Conservation (phyloP, 2,329 filamentous ascomycete genomes). For the Hypoxylon sp. region DNA sequence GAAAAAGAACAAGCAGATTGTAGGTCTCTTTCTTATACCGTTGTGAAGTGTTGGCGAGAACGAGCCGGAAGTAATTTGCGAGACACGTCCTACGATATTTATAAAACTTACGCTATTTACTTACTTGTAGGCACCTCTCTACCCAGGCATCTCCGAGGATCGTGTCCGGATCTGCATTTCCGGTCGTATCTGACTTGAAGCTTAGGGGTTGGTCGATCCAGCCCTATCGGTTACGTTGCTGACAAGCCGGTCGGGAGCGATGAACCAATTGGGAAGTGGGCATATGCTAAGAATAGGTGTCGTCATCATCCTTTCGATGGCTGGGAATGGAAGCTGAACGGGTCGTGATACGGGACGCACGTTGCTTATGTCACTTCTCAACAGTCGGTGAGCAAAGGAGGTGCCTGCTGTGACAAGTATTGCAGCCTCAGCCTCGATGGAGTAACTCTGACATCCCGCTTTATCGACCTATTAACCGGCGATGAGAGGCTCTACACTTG, state of each 20-base stretch:
- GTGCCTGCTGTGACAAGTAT: conserved; percentile 1
- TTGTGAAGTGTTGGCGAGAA: background rate
- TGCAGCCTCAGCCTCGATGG: conserved; percentile 17
- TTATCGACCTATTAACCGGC: conserved; percentile 33
- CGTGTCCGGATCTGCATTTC: background rate
- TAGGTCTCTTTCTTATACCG: background rate
- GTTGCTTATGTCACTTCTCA: conserved; percentile 31
- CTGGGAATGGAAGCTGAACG: conserved; percentile 15
- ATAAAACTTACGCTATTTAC: conserved; percentile 16
- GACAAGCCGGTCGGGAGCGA: conserved; percentile 15
- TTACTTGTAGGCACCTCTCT: no score
- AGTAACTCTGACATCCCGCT: conserved; percentile 36
- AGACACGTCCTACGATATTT: conserved; percentile 3
- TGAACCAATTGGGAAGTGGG: conserved; percentile 13
- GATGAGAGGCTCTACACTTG: conserved; percentile 15
- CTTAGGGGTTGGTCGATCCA: conserved; percentile 10
- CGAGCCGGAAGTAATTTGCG: background rate
- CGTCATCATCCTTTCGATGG: conserved; percentile 4
- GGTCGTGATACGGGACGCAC: conserved; percentile 15
- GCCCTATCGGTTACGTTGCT: conserved; percentile 26
- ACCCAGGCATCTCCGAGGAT: background rate
- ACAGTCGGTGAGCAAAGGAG: conserved; percentile 28
- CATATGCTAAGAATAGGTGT: conserved; percentile 25
- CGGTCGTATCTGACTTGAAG: background rate
- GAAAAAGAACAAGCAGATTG: background rate